Conservation (phyloP, 345 rosid genomes). For the Arabidopsis thaliana region DNA sequence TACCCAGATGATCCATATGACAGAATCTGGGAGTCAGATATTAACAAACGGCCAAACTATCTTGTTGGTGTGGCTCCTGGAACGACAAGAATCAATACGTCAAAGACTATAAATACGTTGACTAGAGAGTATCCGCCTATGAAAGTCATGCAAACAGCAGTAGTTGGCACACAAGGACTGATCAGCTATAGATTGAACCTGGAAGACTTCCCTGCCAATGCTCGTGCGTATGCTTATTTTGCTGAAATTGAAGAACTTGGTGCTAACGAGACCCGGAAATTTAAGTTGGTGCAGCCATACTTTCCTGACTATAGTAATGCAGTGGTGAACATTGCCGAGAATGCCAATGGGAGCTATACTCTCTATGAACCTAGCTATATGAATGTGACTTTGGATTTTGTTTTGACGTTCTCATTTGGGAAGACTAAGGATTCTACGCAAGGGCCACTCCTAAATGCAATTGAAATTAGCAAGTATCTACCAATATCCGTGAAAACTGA, state of each 20-base stretch:
- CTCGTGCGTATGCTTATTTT: slow-evolving; percentile 90
- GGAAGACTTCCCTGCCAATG: slow-evolving; percentile 93
- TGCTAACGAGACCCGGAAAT: slow-evolving; percentile 76
- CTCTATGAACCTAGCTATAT: slow-evolving; percentile 99
- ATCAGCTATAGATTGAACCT: slow-evolving; percentile 88
- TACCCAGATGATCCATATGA: slow-evolving; percentile 99
- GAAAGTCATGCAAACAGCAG: slow-evolving; percentile 97
- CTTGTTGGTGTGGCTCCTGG: slow-evolving; percentile 90
- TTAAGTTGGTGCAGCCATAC: slow-evolving; percentile 68
- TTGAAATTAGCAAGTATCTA: slow-evolving; percentile 87
- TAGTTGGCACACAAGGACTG: slow-evolving; percentile 75
- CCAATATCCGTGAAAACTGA: slow-evolving; percentile 70
- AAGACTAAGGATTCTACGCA: slow-evolving; percentile 81
- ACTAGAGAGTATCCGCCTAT: slow-evolving; percentile 98
- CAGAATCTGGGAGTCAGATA: slow-evolving; percentile 97
- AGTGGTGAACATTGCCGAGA: slow-evolving; percentile 93
- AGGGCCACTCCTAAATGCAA: slow-evolving; percentile 89
- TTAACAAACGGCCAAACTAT: slow-evolving; percentile 75
- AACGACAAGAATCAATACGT: slow-evolving; percentile 72
- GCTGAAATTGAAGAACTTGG: slow-evolving; percentile 89
- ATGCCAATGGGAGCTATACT: slow-evolving; percentile 86
- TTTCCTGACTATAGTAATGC: slow-evolving; percentile 82
- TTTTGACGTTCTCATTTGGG: slow-evolving; percentile 73
- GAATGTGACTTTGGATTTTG: slow-evolving; percentile 79
- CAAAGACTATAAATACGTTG: slow-evolving; percentile 55